Conservation (phyloP, 345 rosid species). For the Dipteronia sinensis region DNA sequence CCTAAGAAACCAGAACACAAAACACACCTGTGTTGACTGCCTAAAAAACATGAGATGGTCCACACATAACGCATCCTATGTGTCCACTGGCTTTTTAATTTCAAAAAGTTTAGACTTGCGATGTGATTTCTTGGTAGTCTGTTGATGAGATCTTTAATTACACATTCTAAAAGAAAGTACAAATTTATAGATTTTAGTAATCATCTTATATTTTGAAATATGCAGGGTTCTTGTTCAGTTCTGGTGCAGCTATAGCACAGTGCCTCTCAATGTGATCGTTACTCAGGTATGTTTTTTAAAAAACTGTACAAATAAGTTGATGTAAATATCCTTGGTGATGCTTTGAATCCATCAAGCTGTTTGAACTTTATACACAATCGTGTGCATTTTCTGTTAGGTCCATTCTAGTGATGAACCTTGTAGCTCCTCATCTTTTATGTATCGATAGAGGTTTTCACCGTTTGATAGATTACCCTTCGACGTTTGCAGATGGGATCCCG, state of each 20-base stretch:
- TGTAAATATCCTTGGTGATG: not conserved
- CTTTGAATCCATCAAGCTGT: not conserved
- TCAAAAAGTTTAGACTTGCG: not conserved
- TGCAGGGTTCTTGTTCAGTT: conserved; percentile 86
- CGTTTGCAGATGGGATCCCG: conserved; percentile 74
- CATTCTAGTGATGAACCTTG: not conserved
- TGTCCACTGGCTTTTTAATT: not conserved
- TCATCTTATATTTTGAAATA: conserved; percentile 8
- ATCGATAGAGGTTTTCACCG: no score
- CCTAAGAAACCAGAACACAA: not conserved
- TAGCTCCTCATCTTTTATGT: no score
- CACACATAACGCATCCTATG: not conserved
- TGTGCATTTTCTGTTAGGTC: not conserved
- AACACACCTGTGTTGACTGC: not conserved
- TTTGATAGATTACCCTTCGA: not conserved
- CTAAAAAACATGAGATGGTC: no score
- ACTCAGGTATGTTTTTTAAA: conserved; percentile 61
- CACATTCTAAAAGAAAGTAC: not conserved
- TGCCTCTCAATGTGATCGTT: conserved; percentile 79
- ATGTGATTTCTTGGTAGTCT: not conserved
- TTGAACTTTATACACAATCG: not conserved
- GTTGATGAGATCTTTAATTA: not conserved
- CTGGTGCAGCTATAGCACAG: conserved; percentile 96
- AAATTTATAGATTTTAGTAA: not conserved
- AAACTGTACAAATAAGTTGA: not conserved